These are phyloP conservation scores for Venturia effusa DNA, from an alignment of 2,329 filamentous ascomycete species.

Conservation along the genomic window DNA sequence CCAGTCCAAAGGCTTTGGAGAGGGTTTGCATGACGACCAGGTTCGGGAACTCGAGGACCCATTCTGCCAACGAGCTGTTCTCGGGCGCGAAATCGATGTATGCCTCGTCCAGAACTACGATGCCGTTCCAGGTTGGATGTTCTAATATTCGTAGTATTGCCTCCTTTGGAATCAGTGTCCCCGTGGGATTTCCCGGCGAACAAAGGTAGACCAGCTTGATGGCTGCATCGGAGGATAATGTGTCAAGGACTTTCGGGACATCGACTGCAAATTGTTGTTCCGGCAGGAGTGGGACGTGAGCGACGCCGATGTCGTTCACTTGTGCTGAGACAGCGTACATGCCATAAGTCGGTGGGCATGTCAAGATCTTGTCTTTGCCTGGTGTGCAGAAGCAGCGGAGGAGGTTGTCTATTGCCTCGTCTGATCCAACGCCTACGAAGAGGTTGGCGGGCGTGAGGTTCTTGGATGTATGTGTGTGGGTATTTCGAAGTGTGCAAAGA, in stretches of 20 bases:
- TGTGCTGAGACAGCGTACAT: conserved; percentile 96
- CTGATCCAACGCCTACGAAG: conserved; percentile 90
- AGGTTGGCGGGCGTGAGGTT: conserved; percentile 69
- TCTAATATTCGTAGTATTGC: conserved; percentile 65
- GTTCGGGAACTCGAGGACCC: conserved; percentile 88
- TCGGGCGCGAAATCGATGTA: conserved; percentile 89
- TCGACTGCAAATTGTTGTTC: conserved; percentile 60
- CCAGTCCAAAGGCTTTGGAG: conserved; percentile 95
- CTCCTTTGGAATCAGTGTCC: conserved; percentile 61
- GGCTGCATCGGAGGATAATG: conserved; percentile 49
- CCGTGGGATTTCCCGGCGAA: conserved; percentile 92
- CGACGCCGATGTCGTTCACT: conserved; percentile 80
- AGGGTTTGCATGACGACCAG: conserved; percentile 96
- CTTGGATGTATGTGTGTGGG: conserved; percentile 65
- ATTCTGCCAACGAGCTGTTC: conserved; percentile 73
- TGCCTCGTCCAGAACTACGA: conserved; percentile 88
- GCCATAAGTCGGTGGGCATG: conserved; percentile 93
- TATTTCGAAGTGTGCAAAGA: conserved; percentile 80
- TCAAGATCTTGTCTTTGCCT: conserved; percentile 78
- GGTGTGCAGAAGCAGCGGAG: conserved; percentile 88
- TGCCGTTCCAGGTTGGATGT: conserved; percentile 88
- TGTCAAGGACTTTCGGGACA: conserved; percentile 57
- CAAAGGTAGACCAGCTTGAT: conserved; percentile 91
- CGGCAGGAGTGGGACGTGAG: conserved; percentile 71
- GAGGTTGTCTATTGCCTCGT: conserved; percentile 92